These are phyloP conservation scores for Blastomyces parvus DNA, from an alignment of 2,329 filamentous ascomycete genomes.

Conservation along the genomic window DNA sequence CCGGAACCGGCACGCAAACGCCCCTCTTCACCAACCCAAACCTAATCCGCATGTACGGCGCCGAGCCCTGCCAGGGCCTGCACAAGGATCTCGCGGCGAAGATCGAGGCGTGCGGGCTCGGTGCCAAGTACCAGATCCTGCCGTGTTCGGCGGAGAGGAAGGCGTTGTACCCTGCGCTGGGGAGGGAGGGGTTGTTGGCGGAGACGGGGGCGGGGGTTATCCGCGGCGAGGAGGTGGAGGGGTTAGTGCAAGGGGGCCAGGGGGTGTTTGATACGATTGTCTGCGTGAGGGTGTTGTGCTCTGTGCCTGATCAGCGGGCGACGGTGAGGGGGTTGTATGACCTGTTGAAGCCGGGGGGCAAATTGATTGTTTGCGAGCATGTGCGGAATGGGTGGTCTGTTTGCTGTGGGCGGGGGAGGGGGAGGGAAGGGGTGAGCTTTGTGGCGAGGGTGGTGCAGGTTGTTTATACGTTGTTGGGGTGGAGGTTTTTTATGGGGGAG, in stretches of 20 bases:
- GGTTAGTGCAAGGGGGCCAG: constrained; percentile 15
- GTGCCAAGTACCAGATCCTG: constrained; percentile 42
- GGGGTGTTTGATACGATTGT: constrained; percentile 48
- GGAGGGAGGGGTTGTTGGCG: constrained; percentile 33
- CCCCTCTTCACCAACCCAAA: constrained; percentile 35
- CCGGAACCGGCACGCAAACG: constrained; percentile 45
- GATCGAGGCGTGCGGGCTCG: constrained; percentile 35
- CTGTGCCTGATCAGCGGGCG: constrained; percentile 40
- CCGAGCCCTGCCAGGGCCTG: constrained; percentile 44
- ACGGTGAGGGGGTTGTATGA: constrained; percentile 41
- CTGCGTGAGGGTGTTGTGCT: constrained; percentile 47
- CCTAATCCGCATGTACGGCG: constrained; percentile 44
- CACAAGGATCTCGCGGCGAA: constrained; percentile 37
- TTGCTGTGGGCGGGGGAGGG: neutral
- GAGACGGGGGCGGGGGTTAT: constrained; percentile 6
- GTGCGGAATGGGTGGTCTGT: constrained; percentile 41
- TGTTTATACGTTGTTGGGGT: constrained; percentile 39
- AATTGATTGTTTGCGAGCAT: constrained; percentile 48
- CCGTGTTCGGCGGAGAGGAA: constrained; percentile 40
- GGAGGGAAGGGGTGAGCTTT: constrained; percentile 29
- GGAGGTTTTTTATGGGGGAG: constrained; percentile 45
- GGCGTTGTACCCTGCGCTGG: constrained; percentile 38
- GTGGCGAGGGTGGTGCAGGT: constrained; percentile 39
- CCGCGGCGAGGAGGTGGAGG: constrained; percentile 8
- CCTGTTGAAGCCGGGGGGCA: constrained; percentile 46